Evolutionary conservation across 805 yeast species (phyloP).

Genomic region (Yamadazyma nakazawae): DNA sequence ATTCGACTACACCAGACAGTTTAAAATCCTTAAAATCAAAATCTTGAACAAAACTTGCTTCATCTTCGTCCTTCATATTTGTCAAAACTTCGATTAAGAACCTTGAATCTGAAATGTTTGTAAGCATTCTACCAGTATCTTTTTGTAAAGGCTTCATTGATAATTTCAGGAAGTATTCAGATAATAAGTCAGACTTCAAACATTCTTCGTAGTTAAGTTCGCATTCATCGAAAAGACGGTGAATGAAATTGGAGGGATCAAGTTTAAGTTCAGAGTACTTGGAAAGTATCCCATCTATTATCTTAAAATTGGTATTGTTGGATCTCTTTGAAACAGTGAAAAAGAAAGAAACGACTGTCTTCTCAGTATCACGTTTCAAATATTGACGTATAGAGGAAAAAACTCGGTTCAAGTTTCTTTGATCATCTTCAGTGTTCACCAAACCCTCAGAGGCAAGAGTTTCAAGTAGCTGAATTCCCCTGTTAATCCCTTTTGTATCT

Average conservation of each 20-base stretch:
- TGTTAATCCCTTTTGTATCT: slow-evolving; percentile 1
- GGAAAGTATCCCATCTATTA: slow-evolving; percentile 10
- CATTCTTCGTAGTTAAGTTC: slow-evolving; percentile 7
- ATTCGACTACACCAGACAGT: background rate
- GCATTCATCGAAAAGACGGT: slow-evolving; percentile 4
- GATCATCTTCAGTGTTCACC: background rate
- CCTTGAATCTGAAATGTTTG: slow-evolving; percentile 15
- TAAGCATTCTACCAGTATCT: slow-evolving; percentile 21
- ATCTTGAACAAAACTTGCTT: slow-evolving; percentile 1
- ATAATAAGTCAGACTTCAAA: slow-evolving; percentile 15
- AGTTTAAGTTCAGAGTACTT: slow-evolving; percentile 7
- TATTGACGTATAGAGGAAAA: slow-evolving; percentile 3
- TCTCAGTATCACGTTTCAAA: slow-evolving; percentile 4
- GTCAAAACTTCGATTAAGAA: background rate
- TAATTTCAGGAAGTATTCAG: slow-evolving; percentile 27
- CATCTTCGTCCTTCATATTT: slow-evolving; percentile 4
- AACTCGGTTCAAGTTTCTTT: slow-evolving; percentile 8
- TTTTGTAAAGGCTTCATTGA: slow-evolving; percentile 13
- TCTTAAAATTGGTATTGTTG: slow-evolving; percentile 1
- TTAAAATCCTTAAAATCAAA: slow-evolving; percentile 4
- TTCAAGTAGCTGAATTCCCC: slow-evolving; percentile 8
- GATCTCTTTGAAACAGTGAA: slow-evolving; percentile 1
- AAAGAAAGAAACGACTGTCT: background rate
- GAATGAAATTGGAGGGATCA: slow-evolving; percentile 7
- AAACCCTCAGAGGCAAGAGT: background rate